Base-by-base conservation (phyloP, 768 basidiomycete genomes). In the Lactifluus echinatus region DNA sequence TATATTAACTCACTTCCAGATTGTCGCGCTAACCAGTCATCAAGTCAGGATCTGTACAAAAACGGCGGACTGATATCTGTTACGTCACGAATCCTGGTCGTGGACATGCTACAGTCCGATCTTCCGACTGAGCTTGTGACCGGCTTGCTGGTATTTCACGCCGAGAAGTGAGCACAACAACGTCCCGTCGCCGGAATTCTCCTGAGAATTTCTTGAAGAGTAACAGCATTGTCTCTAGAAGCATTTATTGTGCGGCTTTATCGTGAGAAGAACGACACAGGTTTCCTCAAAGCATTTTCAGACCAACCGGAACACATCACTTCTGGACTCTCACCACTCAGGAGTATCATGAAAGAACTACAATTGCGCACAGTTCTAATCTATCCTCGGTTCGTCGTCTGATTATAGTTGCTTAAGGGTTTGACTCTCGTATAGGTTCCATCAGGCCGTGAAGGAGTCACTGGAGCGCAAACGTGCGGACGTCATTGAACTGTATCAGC, bases 221-320 rank as follows among this genome's bases (percentile, higher is more conserved):
- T 95, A 11, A 90, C 88, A 0, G 80, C 89, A 2, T 77, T 92
- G 1, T 88, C 84, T 24, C 74, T 86, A 46, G 95, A 97, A 67
- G 91, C 93, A 0, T 99, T 98, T 72, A 90, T 97, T 36, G 86
- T 93, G 48, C 83, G 94, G 2, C 74, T 96, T 2, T 97, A 87
- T 67, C 81, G 95, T 40, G 86, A 96, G 70, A 83, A 86, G 73
- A 99, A 97, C 73, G 81, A 79, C 68, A 76, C 75, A 2, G 95
- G 95, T 1, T 99, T 98, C 70, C 74, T 97, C 62, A 98, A 99
- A 70, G 96, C 93, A 0, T 96, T 99, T 67, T 91, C 93, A 2
- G 96, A 98, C 69, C 89, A 97, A 65, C 93, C 95, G 4, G 96
- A 98, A 69, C 83, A 87, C 60, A 96, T 99, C 59, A 93, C 88